Base-by-base conservation (phyloP, 805 yeast species). In the Sugiyamaella boreocaroliniensis region DNA sequence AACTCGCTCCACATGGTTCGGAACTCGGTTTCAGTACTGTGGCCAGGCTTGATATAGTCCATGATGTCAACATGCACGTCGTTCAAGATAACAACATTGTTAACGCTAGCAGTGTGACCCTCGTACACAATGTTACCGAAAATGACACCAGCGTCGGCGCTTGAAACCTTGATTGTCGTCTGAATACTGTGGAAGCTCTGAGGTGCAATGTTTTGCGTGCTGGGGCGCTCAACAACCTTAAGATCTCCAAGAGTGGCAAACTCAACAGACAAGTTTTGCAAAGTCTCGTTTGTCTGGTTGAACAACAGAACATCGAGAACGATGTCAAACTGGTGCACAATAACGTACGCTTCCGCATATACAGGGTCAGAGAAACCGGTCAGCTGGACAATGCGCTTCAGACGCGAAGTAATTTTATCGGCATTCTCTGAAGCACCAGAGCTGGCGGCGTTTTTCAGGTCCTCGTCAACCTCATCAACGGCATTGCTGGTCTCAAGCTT, bases 311-410 rank as follows among this genome's bases (percentile, higher is more conserved):
- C 97, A 63, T 95, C 99, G 61, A 93, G 77, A 0, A 89, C 89
- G 63, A 93, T 95, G 68, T 95, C 98, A 68, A 86, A 93, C 71
- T 95, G 98, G 64, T 90, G 96, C n/a, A 89, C 93, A 60, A 87
- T 87, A 60, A 93, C 88, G 64, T 86, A 88, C 0, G 97, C 99
- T 72, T 93, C 99, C 6, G 97, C 98, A 68, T 93, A 93, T 34
- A 93, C 95, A 18, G 98, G 96, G 68, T 93, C 99, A 0, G 97
- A 86, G 70, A 89, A 93, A 15, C 99, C 99, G n/a, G 99, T 92
- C 60, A 93, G 78, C 67, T 88, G 98, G 48, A 89, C 83, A 63
- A 95, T 86, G 69, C 88, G 89, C 69, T 82, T 85, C 64, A 93
- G 78, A 71, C 88, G 85, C 1, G 97, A 89, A 5, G 86, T 75